Base-by-base conservation (phyloP, 1,139 yeast species). In the Suhomyces chickasaworum region DNA sequence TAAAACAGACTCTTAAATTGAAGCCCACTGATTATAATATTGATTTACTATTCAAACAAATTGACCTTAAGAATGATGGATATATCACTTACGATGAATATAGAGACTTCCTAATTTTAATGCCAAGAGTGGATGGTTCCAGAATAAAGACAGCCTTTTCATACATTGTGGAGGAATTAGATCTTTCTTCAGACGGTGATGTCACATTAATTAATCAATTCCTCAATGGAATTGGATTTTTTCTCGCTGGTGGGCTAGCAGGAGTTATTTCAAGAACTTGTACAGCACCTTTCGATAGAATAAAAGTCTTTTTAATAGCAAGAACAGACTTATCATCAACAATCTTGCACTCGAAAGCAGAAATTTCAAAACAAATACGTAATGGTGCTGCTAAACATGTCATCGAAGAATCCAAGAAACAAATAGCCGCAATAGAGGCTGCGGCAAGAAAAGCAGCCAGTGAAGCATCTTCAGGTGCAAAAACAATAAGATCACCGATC, bases 201-300 rank as follows among this genome's bases (percentile, higher is more conserved):
- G 90, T 90, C 48, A 84, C 95, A 0, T 75, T 90, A 36, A 84
- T 86, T 38, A 84, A 82, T 60, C 96, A 89, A 53, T 79, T 88
- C 45, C 70, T 89, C 38, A 84, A 85, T 60, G 96, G 97, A 27
- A 77, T 89, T 53, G 97, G 97, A 0, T 93, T 83, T 62, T 93
- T 93, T 60, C 66, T 90, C 30, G 96, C 97, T 1, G 99, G 99
- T 30, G 99, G 99, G 0, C 67, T 91, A 27, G 88, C 97, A 0
- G 99, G 99, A 2, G 99, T 93, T 5, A 86, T 93, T 4, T 89
- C 97, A n/a, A 81, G 99, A 68, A 90, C 98, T 0, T 86, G 95
- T 58, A 93, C 99, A 0, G 99, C 99, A 0, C 99, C 99, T 10
- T 89, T 93, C 58, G 99, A 93, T 65, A 78, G 99, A 64, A 80